Base-by-base conservation (phyloP, 768 basidiomycete genomes). In the Hygrocybe coccinea region DNA sequence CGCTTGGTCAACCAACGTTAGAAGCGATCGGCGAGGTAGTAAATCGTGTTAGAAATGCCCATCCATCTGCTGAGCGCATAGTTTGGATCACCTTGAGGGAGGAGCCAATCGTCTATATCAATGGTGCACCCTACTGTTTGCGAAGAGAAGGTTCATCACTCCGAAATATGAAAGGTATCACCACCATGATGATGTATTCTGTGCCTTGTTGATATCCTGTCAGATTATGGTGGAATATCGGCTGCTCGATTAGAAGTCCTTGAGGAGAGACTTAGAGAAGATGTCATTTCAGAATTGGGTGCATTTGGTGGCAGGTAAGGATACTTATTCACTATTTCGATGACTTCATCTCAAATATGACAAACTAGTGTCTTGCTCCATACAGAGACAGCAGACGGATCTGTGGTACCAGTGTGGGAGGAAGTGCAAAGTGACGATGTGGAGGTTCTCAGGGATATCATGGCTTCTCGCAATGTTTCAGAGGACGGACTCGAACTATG, bases 221-320 rank as follows among this genome's bases (percentile, higher is more conserved):
- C 37, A 90, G 94, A 97, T 69, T 97, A 94, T 71, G 90, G 92
- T 44, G 97, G 97, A 2, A 98, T 99, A 50, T 95, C 95, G 0
- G 83, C 91, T 3, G 84, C 86, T 24, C 82, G 97, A 11, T 71
- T 98, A 46, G 97, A 98, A 68, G 79, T 87, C 2, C 76, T 98
- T 25, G 97, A 99, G 68, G 91, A 95, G 54, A 79, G 95, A 24
- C 79, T 99, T 6, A 85, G 85, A 60, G 84, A 87, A 50, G 97
- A 99, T 70, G 89, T 98, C 9, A 71, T 91, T 35, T 74, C 86
- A 2, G 97, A 99, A 67, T 70, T 97, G 29, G 76, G 80, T 35
- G 73, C 84, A 9, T 95, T 95, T 65, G 91, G 89, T 24, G 92
- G 93, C 63, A 81, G 86, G 90, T 87, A 51, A 29, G 77, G 62